Conservation (phyloP, 1,284 basidiomycete genomes). For the Cystobasidium pallidum region DNA sequence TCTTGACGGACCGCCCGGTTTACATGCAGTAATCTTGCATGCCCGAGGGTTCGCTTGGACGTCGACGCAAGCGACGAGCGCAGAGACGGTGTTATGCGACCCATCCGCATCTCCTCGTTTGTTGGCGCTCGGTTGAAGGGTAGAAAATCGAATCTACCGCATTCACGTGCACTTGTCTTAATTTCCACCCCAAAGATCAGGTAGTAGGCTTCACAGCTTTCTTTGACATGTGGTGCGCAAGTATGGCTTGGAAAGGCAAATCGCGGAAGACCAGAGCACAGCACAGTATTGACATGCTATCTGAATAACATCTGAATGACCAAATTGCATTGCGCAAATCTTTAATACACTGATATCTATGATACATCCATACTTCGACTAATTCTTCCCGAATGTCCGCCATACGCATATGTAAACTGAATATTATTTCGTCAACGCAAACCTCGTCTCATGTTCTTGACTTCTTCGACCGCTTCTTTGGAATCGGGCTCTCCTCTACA, state of each 20-base stretch:
- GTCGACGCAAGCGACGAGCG: not conserved
- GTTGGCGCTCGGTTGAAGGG: not conserved
- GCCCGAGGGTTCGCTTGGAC: not conserved
- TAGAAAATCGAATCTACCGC: too few species aligned
- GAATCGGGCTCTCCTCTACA: constrained; percentile 2
- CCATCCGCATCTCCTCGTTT: not conserved
- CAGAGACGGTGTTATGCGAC: not conserved
- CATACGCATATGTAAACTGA: not conserved
- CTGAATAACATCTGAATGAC: too few species aligned
- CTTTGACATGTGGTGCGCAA: too few species aligned
- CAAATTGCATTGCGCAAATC: not conserved
- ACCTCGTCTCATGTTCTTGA: constrained; percentile 1
- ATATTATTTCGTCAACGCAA: not conserved
- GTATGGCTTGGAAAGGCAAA: too few species aligned
- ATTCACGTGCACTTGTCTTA: too few species aligned
- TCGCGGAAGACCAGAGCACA: not conserved
- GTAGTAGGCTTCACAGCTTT: too few species aligned
- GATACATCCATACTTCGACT: not conserved
- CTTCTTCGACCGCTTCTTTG: constrained; percentile 22
- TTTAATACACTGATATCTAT: not conserved
- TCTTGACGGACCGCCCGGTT: not conserved
- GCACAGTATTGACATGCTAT: not conserved
- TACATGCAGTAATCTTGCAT: constrained; percentile 3
- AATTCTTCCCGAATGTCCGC: not conserved
- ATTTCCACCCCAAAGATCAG: too few species aligned